Conservation (phyloP, 345 rosid species). For the Eucalyptus dawsonii region DNA sequence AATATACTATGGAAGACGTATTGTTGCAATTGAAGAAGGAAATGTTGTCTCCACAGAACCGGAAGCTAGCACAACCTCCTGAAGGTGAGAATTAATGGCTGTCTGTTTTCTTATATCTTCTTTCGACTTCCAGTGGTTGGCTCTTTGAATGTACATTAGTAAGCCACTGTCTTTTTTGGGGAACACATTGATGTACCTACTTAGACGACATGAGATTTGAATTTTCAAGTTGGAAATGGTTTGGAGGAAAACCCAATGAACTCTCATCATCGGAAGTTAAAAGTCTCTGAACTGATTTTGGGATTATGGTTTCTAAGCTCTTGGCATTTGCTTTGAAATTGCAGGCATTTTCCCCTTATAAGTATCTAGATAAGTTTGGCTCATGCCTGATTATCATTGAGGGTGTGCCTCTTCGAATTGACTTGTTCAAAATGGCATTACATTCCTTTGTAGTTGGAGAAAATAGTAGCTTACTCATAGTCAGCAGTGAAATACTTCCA, state of each 20-base stretch:
- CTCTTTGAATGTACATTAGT: background rate
- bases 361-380: background rate
- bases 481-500: background rate
- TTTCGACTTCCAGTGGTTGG: background rate
- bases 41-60: conserved; percentile 66
- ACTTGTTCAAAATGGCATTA: background rate
- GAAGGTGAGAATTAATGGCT: conserved; percentile 31
- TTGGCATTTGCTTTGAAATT: background rate
- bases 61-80: conserved; percentile 73
- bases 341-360: background rate
- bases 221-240: background rate
- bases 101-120: background rate
- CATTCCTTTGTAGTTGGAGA: background rate
- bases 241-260: background rate
- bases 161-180: background rate
- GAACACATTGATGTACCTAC: background rate
- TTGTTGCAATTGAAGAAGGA: conserved; percentile 70
- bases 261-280: background rate
- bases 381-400: background rate
- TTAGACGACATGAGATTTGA: background rate
- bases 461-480: background rate
- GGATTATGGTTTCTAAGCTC: background rate
- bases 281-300: background rate
- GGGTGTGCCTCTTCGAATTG: background rate
- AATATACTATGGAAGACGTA: conserved; percentile 63